Percentiles rank a stretch among this genome's conserved stretches.
Evolutionary conservation across 345 rosid genomes (phyloP).

Genomic region (Salix arbutifolia): DNA sequence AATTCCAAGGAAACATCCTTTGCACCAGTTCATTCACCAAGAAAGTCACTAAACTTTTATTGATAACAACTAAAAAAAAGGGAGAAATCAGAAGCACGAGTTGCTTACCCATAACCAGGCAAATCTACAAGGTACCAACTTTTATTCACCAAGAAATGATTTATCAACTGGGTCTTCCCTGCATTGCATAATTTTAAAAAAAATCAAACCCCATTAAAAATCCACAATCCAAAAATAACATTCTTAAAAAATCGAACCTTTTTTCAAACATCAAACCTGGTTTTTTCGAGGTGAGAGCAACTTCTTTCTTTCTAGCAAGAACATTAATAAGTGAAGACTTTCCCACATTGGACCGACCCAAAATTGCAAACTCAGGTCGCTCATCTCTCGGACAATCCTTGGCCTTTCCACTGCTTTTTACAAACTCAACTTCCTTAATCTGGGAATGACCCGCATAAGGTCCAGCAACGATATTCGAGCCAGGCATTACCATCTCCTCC

Average conservation of each 20-base stretch:
- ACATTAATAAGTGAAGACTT: slow-evolving; percentile 91
- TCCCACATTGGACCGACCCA: slow-evolving; percentile 94
- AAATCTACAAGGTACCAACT: slow-evolving; percentile 96
- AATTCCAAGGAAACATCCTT: no score
- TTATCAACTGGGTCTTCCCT: slow-evolving; percentile 96
- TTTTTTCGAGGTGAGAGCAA: slow-evolving; percentile 95
- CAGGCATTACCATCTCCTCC: slow-evolving; percentile 73
- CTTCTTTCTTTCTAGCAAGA: slow-evolving; percentile 75
- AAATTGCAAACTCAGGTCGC: slow-evolving; percentile 78
- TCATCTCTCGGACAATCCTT: slow-evolving; percentile 84
- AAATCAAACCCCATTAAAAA: neutral
- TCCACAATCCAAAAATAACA: neutral
- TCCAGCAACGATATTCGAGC: slow-evolving; percentile 82
- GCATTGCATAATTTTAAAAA: slow-evolving; percentile 24
- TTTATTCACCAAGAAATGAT: slow-evolving; percentile 89
- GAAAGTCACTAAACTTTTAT: no score
- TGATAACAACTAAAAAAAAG: neutral
- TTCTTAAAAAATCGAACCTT: neutral
- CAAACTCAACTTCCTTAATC: slow-evolving; percentile 82
- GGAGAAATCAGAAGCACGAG: neutral
- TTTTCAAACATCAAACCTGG: slow-evolving; percentile 45
- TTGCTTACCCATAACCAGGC: slow-evolving; percentile 90
- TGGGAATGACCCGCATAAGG: slow-evolving; percentile 87
- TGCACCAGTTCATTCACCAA: no score
- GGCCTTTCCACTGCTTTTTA: slow-evolving; percentile 79